A percentile compares a stretch with the other conserved stretches of the same genome.
Conservation (phyloP, 1,284 basidiomycete species). For the Ustilago xerochloae region DNA sequence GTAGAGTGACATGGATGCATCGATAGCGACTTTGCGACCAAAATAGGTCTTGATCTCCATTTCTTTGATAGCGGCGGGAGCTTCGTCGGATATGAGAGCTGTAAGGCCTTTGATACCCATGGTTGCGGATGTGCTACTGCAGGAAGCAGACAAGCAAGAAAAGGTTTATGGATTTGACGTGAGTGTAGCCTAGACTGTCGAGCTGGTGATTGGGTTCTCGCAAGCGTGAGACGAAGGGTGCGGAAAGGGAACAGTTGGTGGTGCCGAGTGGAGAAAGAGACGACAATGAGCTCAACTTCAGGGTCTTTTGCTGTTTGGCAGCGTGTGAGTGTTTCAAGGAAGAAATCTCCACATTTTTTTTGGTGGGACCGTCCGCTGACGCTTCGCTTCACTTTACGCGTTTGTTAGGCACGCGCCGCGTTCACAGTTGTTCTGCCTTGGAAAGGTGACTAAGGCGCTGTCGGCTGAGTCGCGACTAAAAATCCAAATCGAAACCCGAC, state of each 20-base stretch:
- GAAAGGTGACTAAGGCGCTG: not conserved
- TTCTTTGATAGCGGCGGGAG: slow-evolving; percentile 86
- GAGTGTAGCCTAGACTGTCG: too few relatives aligned
- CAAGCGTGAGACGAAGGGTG: not conserved
- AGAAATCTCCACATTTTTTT: slow-evolving; percentile 8
- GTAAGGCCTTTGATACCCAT: slow-evolving; percentile 77
- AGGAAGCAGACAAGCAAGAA: too few relatives aligned
- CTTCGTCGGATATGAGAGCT: slow-evolving; percentile 83
- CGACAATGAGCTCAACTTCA: slow-evolving; percentile 2
- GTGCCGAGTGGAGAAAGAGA: too few relatives aligned
- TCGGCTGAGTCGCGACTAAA: not conserved
- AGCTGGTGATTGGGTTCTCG: not conserved
- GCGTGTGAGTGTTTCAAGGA: not conserved
- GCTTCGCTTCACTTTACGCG: slow-evolving; percentile 5
- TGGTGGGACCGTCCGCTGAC: not conserved
- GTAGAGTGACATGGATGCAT: slow-evolving; percentile 75
- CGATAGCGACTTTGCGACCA: slow-evolving; percentile 97
- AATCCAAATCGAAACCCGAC: not conserved
- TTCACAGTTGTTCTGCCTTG: not conserved
- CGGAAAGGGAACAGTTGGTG: too few relatives aligned
- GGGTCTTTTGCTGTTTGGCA: not conserved
- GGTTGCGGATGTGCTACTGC: not conserved
- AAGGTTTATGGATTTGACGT: too few relatives aligned
- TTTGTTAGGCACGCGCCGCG: slow-evolving; percentile 2
- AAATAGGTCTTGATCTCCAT: slow-evolving; percentile 88